Evolutionary conservation across 2,329 filamentous ascomycete species (phyloP).

Genomic region (Aulographum hederae): DNA sequence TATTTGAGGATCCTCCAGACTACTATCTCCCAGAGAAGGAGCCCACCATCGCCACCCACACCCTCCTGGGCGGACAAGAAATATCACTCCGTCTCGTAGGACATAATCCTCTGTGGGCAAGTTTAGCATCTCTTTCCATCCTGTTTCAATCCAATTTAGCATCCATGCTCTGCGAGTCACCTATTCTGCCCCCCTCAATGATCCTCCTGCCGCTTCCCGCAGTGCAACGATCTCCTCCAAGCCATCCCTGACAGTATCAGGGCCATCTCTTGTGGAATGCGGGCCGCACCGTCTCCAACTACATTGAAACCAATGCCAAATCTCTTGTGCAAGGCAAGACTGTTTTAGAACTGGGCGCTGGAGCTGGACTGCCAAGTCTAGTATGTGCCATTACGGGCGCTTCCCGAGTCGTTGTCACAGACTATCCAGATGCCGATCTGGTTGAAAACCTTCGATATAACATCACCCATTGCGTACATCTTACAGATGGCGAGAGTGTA

Average conservation of each 20-base stretch:
- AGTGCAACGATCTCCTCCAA: too few species aligned
- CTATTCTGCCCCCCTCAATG: too few species aligned
- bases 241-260: slow-evolving; percentile 19
- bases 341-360: slow-evolving; percentile 81
- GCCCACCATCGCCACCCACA: slow-evolving; percentile 55
- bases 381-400: slow-evolving; percentile 60
- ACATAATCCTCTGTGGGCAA: slow-evolving; percentile 69
- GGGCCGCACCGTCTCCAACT: slow-evolving; percentile 56
- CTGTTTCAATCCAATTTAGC: too few species aligned
- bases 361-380: slow-evolving; percentile 67
- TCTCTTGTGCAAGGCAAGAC: slow-evolving; percentile 43
- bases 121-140: slow-evolving; percentile 6
- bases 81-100: slow-evolving; percentile 66
- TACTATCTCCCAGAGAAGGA: slow-evolving; percentile 65
- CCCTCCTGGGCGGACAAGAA: slow-evolving; percentile 43
- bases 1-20: slow-evolving; percentile 68
- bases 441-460: slow-evolving; percentile 65
- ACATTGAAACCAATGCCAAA: slow-evolving; percentile 52
- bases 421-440: slow-evolving; percentile 77
- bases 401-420: slow-evolving; percentile 51
- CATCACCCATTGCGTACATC: slow-evolving; percentile 38
- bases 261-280: slow-evolving; percentile 89
- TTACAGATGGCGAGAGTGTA: too few species aligned
- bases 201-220: too few species aligned
- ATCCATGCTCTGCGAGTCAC: too few species aligned